Percentiles rank a stretch among this genome's conserved stretches.
Evolutionary conservation across 2,329 filamentous ascomycete species (phyloP).

Genomic region (Cladobotryum mycophilum): DNA sequence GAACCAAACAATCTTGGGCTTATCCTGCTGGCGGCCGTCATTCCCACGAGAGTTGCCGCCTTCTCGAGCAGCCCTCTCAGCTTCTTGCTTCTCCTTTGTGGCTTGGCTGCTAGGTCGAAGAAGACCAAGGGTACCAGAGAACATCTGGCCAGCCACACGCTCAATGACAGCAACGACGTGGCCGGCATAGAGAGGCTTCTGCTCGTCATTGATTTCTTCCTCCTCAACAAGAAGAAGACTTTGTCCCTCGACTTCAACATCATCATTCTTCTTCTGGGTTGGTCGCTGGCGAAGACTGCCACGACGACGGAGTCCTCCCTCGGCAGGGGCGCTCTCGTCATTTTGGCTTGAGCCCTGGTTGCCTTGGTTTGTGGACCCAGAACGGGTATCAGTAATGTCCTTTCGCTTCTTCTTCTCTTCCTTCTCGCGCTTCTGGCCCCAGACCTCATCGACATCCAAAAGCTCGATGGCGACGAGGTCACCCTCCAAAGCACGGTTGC

Average conservation of each 20-base stretch:
- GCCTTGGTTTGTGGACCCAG: conserved; percentile 66
- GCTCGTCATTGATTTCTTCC: conserved; percentile 96
- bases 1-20: conserved; percentile 99
- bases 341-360: conserved; percentile 56
- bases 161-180: conserved; percentile 97
- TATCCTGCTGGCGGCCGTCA: conserved; percentile 77
- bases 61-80: conserved; percentile 86
- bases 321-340: conserved; percentile 57
- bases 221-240: conserved; percentile 95
- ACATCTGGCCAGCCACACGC: conserved; percentile 96
- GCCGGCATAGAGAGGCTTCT: conserved; percentile 94
- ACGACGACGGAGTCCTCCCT: conserved; percentile 84
- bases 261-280: conserved; percentile 99
- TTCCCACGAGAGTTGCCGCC: conserved; percentile 65
- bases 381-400: conserved; percentile 89
- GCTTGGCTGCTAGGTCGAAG: conserved; percentile 95
- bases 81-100: conserved; percentile 98
- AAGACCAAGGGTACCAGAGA: conserved; percentile 90
- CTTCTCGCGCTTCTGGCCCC: conserved; percentile 97
- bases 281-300: conserved; percentile 94
- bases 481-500: conserved; percentile 92
- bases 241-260: conserved; percentile 97
- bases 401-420: conserved; percentile 99
- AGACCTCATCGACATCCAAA: conserved; percentile 95
- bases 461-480: conserved; percentile 94